Evolutionary conservation across 257 asterid species (phyloP).

Genomic region (Linderniella brevidens): DNA sequence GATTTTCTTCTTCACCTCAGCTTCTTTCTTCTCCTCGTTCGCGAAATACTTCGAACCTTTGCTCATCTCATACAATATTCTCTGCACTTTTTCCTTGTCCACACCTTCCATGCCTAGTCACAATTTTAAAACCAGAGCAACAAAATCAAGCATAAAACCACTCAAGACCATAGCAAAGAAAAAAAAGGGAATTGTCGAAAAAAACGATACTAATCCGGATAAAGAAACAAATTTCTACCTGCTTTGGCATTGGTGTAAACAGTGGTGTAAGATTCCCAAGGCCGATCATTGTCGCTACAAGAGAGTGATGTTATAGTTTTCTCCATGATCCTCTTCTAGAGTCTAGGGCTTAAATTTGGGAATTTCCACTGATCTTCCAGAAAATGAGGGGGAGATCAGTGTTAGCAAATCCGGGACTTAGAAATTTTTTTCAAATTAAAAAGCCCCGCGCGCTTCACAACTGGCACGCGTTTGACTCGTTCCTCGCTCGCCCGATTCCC

Average conservation of each 20-base stretch:
- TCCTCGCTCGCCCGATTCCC: too few relatives aligned
- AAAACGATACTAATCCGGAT: not conserved
- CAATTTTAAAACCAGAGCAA: slow-evolving; percentile 1
- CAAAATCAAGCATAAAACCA: not conserved
- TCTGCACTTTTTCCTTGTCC: slow-evolving; percentile 96
- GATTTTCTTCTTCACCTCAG: slow-evolving; percentile 57
- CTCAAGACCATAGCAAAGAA: slow-evolving; percentile 4
- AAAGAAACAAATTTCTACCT: slow-evolving; percentile 21
- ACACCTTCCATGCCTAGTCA: slow-evolving; percentile 90
- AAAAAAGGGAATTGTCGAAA: not conserved
- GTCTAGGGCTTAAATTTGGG: too few relatives aligned
- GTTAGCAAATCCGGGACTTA: too few relatives aligned
- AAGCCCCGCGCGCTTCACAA: too few relatives aligned
- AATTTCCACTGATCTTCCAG: too few relatives aligned
- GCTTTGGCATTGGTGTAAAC: slow-evolving; percentile 89
- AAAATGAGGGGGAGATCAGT: too few relatives aligned
- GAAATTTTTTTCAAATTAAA: too few relatives aligned
- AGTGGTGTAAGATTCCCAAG: slow-evolving; percentile 94
- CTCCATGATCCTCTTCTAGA: too few relatives aligned
- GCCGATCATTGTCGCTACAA: slow-evolving; percentile 26
- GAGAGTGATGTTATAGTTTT: too few relatives aligned
- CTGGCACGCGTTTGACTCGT: too few relatives aligned
- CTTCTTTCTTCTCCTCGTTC: slow-evolving; percentile 80
- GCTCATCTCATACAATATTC: slow-evolving; percentile 91
- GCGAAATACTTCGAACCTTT: slow-evolving; percentile 90